These are phyloP conservation scores for Boletus sp. DNA, from an alignment of 768 basidiomycete species.

Conservation along the genomic window DNA sequence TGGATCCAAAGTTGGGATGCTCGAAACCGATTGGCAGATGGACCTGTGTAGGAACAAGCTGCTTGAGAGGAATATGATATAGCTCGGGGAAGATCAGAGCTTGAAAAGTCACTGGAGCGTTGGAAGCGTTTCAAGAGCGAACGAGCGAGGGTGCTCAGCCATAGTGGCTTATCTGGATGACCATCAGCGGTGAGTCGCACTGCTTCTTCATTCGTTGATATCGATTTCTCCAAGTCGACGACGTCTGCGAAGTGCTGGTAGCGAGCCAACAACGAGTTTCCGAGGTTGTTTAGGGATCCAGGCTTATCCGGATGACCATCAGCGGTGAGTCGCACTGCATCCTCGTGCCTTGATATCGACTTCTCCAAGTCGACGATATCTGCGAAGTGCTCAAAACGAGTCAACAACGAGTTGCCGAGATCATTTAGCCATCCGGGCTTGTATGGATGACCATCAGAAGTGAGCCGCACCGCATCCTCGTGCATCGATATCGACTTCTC, in stretches of 20 bases:
- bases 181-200: background rate
- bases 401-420: background rate
- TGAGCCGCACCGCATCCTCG: background rate
- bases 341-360: background rate
- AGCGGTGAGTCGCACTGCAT: background rate
- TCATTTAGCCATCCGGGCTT: background rate
- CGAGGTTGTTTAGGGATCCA: background rate
- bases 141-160: background rate
- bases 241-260: background rate
- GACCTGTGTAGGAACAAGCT: too few relatives aligned
- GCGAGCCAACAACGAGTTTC: background rate
- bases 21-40: too few relatives aligned
- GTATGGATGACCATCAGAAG: background rate
- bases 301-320: background rate
- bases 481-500: too few relatives aligned
- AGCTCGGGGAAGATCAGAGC: too few relatives aligned
- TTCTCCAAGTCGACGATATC: background rate
- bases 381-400: background rate
- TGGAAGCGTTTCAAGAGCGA: background rate
- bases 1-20: too few relatives aligned
- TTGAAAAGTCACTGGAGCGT: too few relatives aligned
- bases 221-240: background rate
- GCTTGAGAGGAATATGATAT: too few relatives aligned
- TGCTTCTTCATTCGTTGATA: background rate
- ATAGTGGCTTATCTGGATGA: background rate